Percentiles rank a stretch among this genome's conserved stretches.
These are phyloP conservation scores for Annulohypoxylon maeteangense DNA, from an alignment of 495 filamentous ascomycete species.

Conservation along the genomic window DNA sequence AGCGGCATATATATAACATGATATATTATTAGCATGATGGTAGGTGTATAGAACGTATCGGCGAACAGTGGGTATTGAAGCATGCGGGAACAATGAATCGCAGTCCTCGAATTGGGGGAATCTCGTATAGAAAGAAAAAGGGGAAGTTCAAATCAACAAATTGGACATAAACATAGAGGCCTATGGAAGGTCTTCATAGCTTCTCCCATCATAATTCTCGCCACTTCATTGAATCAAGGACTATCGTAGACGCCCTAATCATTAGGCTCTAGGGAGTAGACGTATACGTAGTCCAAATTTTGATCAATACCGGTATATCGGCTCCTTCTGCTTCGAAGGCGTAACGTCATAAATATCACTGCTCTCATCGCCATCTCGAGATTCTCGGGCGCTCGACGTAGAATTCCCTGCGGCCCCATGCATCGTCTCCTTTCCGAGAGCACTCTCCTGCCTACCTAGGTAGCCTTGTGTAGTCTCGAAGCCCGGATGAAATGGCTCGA, in stretches of 20 bases:
- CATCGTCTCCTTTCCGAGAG: constrained; percentile 50
- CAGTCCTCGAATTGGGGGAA: constrained; percentile 37
- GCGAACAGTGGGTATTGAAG: neutral
- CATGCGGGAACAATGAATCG: constrained; percentile 8
- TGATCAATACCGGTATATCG: constrained; percentile 53
- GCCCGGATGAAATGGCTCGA: constrained; percentile 65
- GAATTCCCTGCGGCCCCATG: constrained; percentile 40
- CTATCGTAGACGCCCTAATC: neutral
- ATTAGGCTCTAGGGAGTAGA: neutral
- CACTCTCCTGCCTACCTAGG: constrained; percentile 50
- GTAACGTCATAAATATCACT: constrained; percentile 33
- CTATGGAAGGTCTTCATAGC: neutral
- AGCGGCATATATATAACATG: neutral
- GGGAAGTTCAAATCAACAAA: constrained; percentile 25
- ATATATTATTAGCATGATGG: neutral
- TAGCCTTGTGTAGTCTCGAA: constrained; percentile 55
- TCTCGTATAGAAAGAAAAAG: constrained; percentile 33
- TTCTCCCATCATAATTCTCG: constrained; percentile 11
- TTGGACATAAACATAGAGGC: neutral
- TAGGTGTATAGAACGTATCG: neutral
- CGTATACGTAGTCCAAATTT: neutral
- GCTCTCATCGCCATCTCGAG: constrained; percentile 25
- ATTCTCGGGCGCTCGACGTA: constrained; percentile 12
- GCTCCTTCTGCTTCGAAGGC: constrained; percentile 46
- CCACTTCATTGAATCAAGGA: constrained; percentile 8